Evolutionary conservation across 176 grass and related monocot species (phyloP), one percentile per base, ranked within the genome.

Genomic region (Zoysia japonica): DNA sequence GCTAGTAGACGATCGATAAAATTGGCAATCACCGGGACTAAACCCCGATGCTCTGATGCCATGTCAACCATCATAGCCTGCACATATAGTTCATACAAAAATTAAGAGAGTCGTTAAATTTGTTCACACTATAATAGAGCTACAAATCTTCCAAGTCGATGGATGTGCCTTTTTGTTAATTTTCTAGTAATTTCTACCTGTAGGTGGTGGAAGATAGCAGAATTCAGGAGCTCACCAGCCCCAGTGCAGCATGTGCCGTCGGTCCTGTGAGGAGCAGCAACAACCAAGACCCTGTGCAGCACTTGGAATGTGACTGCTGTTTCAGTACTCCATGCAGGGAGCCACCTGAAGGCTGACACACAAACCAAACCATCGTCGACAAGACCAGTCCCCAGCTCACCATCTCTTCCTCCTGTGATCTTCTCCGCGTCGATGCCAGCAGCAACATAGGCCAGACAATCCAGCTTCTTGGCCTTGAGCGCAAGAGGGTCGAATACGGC

Each of bases 391-490:
- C 39, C 61, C 28, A 70, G 56, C 7, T 86, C 39, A 0, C 65
- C 49, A 20, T 55, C 75, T 66, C 49, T 59, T 28, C 35, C 71
- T 65, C 63, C 82, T 72, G 49, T 46, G 47, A 60, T 47, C 72
- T 89, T 87, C 40, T 78, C 71, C 59, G 12, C 49, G 44, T 66
- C 71, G 15, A 78, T 11, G 7, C 42, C 49, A 49, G 83, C 81
- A 78, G 85, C 85, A 68, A 85, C 80, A 65, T 85, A 67, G 13
- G 87, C 70, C 17, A 94, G 88, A 42, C 85, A 88, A 60, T 97
- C 91, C 5, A 97, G 85, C 66, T 97, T 97, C 80, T 92, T 97
- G 41, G 91, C 91, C 83, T 97, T 97, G 72, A 97, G 65, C 0
- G 87, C 85, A 13, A 97, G 87, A 60, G 94, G 89, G 50, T 97